Conservation (phyloP, 2,329 filamentous ascomycete species). For the Dactylellina cionopaga region DNA sequence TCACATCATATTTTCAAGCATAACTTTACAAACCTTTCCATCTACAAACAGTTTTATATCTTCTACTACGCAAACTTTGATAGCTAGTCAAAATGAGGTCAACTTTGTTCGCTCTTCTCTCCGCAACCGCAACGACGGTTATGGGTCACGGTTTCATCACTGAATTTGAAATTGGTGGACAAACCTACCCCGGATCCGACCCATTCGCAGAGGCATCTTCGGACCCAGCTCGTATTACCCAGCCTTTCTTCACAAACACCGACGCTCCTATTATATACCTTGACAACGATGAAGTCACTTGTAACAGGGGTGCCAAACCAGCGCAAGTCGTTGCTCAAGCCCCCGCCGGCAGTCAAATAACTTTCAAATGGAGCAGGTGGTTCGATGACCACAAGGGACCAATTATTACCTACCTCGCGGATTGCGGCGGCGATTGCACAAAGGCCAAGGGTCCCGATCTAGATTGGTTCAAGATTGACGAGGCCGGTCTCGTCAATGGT, state of each 20-base stretch:
- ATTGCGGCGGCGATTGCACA: constrained; percentile 62
- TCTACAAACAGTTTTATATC: not conserved
- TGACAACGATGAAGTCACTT: constrained; percentile 64
- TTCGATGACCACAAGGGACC: constrained; percentile 65
- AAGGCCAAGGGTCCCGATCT: constrained; percentile 62
- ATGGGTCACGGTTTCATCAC: constrained; percentile 53
- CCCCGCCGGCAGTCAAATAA: constrained; percentile 63
- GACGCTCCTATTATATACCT: constrained; percentile 65
- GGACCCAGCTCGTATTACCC: constrained; percentile 57
- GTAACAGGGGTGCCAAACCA: constrained; percentile 63
- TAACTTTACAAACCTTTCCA: too few relatives aligned
- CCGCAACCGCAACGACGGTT: constrained; percentile 39
- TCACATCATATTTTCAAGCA: too few relatives aligned
- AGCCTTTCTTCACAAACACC: constrained; percentile 46
- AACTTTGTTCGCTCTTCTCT: constrained; percentile 39
- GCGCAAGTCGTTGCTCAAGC: constrained; percentile 62
- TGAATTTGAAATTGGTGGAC: constrained; percentile 50
- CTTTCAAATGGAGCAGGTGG: constrained; percentile 66
- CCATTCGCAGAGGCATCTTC: constrained; percentile 41
- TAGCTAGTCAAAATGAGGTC: constrained; percentile 52
- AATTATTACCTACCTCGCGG: constrained; percentile 64
- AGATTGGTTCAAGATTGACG: constrained; percentile 64
- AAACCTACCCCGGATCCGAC: constrained; percentile 51
- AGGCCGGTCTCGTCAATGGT: constrained; percentile 60
- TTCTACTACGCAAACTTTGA: not conserved